Base-by-base conservation (phyloP, 2,329 filamentous ascomycete species). In the Cladosporium colombiae region DNA sequence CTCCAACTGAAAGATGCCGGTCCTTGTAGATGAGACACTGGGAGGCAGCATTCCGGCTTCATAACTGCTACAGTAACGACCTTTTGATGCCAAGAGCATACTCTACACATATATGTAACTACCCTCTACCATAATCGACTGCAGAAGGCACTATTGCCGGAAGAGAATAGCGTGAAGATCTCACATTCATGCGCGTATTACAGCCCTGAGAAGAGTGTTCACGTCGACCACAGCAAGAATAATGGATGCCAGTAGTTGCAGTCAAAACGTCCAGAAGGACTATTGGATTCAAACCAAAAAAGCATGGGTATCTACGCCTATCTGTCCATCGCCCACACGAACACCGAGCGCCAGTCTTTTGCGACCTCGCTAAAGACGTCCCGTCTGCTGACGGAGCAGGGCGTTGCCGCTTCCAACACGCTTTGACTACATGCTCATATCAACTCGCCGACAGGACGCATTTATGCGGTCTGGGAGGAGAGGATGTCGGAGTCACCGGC, bases 391-490 rank as follows among this genome's bases (percentile, higher is more conserved):
- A 31, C 60, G 49, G 37, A 44, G 37, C 18, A 44, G 37, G 59
- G 49, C 53, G 11, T n/a, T 16, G 49, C 50, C 60, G 31, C 60
- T 56, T 56, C 60, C 35, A 44, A 56, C 44, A 61, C 60, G 60
- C 50, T 63, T 63, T 63, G 60, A 63, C 60, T 56, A 63, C 60
- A 55, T 63, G 49, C 60, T 63, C 60, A 55, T 44, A 63, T 63
- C 60, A 55, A 55, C 49, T 35, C 60, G 58, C 52, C 49, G 33
- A 31, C 50, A 31, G 25, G 50, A 31, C 29, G 18, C 50, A 65
- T 69, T 70, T 82, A 82, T 69, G 77, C 75, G 64, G 79, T 74
- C 75, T 89, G 88, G 82, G 92, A 89, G 83, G 85, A 89, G 76
- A 99, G 88, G 83, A 99, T 99, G 64, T 65, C 64, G 56, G 64